phyloP scores from a whole-genome alignment of 306 rosid species.

The Rosa chinensis region DNA sequence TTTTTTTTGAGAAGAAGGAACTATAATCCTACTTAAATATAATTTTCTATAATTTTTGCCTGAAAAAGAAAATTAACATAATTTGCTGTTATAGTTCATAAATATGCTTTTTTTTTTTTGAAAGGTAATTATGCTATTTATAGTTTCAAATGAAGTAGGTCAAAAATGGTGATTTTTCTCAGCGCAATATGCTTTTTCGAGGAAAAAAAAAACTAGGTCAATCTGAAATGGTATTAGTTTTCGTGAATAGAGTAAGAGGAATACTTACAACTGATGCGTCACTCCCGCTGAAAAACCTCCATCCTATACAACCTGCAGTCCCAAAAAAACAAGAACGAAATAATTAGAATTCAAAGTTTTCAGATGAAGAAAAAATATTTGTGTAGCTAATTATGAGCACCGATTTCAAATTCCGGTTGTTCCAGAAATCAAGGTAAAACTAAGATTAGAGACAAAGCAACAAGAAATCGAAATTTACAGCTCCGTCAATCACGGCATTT shows the following conservation, averaged over 20 bases:
- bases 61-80: neutral
- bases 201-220: neutral
- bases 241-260: slow-evolving; percentile 6
- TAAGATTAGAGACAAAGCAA: neutral
- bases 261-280: slow-evolving; percentile 69
- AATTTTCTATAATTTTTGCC: too few relatives aligned
- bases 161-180: neutral
- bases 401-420: neutral
- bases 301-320: slow-evolving; percentile 67
- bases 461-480: neutral
- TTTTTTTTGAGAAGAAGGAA: too few relatives aligned
- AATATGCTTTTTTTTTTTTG: neutral
- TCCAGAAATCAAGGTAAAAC: neutral
- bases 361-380: neutral
- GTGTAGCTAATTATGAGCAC: neutral
- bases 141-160: neutral
- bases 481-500: neutral
- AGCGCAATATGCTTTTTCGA: neutral
- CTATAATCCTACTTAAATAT: neutral
- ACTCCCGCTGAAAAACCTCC: slow-evolving; percentile 62
- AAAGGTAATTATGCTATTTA: neutral
- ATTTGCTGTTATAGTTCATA: neutral
- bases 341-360: neutral
- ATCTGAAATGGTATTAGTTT: neutral
- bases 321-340: neutral